Conservation (phyloP, 2,329 filamentous ascomycete genomes). For the Pseudogymnoascus sp. region DNA sequence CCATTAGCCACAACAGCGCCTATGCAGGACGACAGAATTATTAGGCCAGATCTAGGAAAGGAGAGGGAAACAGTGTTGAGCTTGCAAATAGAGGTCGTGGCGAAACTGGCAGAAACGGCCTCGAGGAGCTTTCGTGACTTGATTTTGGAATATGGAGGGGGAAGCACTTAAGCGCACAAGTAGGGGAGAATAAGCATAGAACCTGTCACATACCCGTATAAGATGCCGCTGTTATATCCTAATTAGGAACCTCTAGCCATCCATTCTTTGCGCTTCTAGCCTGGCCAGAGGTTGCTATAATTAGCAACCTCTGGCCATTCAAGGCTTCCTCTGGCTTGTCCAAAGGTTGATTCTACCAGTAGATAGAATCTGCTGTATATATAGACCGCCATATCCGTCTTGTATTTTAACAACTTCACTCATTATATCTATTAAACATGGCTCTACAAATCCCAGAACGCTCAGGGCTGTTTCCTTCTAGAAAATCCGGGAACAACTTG, state of each 20-base stretch:
- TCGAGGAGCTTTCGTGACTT: background rate
- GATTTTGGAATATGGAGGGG: background rate
- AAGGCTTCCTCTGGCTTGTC: background rate
- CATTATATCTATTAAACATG: background rate
- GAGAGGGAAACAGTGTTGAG: background rate
- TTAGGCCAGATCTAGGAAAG: background rate
- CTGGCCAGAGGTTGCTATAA: background rate
- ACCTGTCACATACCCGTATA: background rate
- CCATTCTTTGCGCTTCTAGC: background rate
- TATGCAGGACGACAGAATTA: background rate
- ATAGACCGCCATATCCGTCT: background rate
- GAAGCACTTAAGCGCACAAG: background rate
- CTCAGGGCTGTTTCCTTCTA: background rate
- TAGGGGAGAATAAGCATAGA: background rate
- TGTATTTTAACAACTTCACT: background rate
- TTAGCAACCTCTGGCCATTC: background rate
- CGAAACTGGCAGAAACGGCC: background rate
- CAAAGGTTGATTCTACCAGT: background rate
- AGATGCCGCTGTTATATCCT: background rate
- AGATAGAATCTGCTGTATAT: background rate
- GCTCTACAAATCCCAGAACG: background rate
- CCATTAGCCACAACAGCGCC: background rate
- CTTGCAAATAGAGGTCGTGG: background rate
- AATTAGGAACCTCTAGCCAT: background rate
- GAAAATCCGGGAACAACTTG: background rate